Conservation (phyloP, 805 yeast genomes). For the Zygoascus biomembranicola region DNA sequence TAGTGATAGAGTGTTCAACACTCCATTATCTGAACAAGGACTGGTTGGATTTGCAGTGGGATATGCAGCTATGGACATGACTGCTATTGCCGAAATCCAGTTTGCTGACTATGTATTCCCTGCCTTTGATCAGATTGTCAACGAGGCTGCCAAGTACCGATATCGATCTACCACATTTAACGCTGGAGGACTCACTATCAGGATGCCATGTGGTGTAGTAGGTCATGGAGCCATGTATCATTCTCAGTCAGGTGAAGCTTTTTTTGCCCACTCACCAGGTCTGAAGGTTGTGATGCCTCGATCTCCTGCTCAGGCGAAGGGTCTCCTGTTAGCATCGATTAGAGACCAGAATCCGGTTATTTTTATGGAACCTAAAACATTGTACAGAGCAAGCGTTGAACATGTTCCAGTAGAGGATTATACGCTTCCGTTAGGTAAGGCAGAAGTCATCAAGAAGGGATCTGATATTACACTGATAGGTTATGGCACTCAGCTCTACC, state of each 20-base stretch:
- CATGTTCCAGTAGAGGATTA: constrained; percentile 76
- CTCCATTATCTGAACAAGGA: constrained; percentile 95
- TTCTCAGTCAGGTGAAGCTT: constrained; percentile 87
- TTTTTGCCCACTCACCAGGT: constrained; percentile 94
- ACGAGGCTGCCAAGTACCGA: constrained; percentile 92
- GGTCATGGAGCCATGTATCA: constrained; percentile 98
- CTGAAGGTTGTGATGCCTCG: constrained; percentile 84
- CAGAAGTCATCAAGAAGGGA: constrained; percentile 80
- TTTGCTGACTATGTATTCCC: constrained; percentile 96
- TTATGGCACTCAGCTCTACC: constrained; percentile 75
- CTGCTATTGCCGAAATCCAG: constrained; percentile 91
- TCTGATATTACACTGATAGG: constrained; percentile 73
- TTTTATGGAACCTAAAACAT: constrained; percentile 81
- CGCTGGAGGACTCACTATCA: constrained; percentile 86
- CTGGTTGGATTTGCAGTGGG: constrained; percentile 84
- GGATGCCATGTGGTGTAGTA: constrained; percentile 97
- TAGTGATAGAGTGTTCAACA: constrained; percentile 76
- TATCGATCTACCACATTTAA: constrained; percentile 88
- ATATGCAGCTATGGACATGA: constrained; percentile 79
- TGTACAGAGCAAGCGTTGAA: constrained; percentile 80
- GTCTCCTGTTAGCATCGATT: constrained; percentile 80
- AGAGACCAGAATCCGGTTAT: constrained; percentile 95
- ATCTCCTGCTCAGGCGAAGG: constrained; percentile 86
- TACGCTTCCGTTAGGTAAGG: constrained; percentile 78
- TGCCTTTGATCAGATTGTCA: constrained; percentile 88